A percentile compares a stretch with the other conserved stretches of the same genome.
phyloP scores from a whole-genome alignment of 106 monocot genomes.

The Allium sativum region DNA sequence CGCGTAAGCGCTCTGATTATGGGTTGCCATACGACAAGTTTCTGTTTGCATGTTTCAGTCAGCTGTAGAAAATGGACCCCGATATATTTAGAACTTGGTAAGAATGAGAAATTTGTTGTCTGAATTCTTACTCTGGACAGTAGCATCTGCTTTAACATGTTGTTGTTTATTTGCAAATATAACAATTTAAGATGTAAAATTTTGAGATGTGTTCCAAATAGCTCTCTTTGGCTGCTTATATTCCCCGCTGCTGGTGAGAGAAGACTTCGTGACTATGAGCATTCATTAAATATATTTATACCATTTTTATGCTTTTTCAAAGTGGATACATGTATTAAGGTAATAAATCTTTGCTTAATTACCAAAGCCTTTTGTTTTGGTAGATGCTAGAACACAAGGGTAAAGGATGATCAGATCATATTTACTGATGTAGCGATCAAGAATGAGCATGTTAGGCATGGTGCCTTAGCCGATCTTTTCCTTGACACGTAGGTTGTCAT shows the following conservation, averaged over 20 bases:
- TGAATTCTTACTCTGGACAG: not conserved
- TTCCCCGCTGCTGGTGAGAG: constrained; percentile 93
- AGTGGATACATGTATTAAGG: not conserved
- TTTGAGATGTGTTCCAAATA: constrained; percentile 87
- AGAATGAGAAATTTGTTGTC: not conserved
- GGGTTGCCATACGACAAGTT: constrained; percentile 93
- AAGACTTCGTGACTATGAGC: constrained; percentile 74
- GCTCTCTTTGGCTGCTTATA: constrained; percentile 81
- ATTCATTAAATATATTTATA: not conserved
- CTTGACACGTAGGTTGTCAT: constrained; percentile 64
- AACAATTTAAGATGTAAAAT: constrained; percentile 74
- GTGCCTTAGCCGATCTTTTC: constrained; percentile 84
- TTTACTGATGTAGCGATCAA: constrained; percentile 96
- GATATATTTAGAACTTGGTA: constrained; percentile 96
- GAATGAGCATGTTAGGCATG: constrained; percentile 84
- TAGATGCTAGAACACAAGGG: constrained; percentile 80
- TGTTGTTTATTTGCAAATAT: no score
- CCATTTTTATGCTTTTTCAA: not conserved
- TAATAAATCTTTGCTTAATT: no score
- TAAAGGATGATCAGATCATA: constrained; percentile 76
- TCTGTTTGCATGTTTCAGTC: constrained; percentile 96
- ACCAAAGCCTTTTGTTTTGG: not conserved
- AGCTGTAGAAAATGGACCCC: constrained; percentile 97
- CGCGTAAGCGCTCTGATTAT: constrained; percentile 84
- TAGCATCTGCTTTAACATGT: no score